Base-by-base conservation (phyloP, 352 stramenopile genomes). In the Phytophthora pini region DNA sequence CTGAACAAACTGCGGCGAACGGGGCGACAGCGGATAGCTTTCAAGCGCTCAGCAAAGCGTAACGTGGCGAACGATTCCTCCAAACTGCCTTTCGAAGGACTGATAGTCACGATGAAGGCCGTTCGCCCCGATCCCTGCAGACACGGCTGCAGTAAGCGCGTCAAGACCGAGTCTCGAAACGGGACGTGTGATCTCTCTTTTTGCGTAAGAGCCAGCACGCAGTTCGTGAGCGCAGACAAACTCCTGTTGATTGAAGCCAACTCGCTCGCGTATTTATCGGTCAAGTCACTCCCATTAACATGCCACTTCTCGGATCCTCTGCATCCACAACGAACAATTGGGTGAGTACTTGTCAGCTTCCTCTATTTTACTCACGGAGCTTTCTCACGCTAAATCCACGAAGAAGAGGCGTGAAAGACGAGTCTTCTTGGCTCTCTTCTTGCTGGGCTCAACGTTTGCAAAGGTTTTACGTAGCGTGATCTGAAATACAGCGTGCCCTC, bases 231-330 rank as follows among this genome's bases (percentile, higher is more conserved):
- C 4, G 82, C 79, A 6, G 84, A 89, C 12, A 93, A 71, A 29
- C 80, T 90, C 60, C 89, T 90, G 76, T 93, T 91, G 61, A 89
- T 89, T 9, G 82, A 82, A 5, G 79, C 62, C 15, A 88, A 53
- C 46, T 93, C 84, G 29, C 68, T 75, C 11, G 81, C 80, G 55
- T 90, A 89, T 65, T 82, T 89, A 54, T 88, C 77, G 15, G 53
- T 80, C 17, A 88, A 38, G 1, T 85, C 77, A 44, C 77, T 84
- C 4, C 80, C 82, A 17, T 74, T 72, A 12, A 84, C 66, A 29
- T 88, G 79, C 84, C 81, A 89, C 47, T 90, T 89, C 62, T 91
- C 82, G 3, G 80, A 90, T 17, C 80, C 82, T 39, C 80, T 92
- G 36, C 29, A 65, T 51, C 34, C 8, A 53, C 11, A 47, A 46